Conservation (phyloP, 371 early-diverging fungal species). For the Syncephalastrum racemosum region DNA sequence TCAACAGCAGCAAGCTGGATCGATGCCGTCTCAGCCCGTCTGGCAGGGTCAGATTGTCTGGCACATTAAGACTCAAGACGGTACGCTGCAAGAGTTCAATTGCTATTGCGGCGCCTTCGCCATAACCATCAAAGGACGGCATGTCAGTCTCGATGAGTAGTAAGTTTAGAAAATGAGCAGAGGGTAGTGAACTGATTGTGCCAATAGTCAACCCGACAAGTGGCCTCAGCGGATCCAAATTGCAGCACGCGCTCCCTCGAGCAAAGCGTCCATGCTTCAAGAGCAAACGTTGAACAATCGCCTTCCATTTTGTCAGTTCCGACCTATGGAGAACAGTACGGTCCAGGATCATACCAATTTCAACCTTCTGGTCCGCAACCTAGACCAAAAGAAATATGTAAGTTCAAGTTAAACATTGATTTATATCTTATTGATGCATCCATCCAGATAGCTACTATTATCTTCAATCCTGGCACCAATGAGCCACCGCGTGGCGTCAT, state of each 20-base stretch:
- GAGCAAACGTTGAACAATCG: conserved; percentile 47
- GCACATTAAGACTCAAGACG: conserved; percentile 46
- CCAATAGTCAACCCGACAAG: conserved; percentile 31
- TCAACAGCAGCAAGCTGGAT: conserved; percentile 25
- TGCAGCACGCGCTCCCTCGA: conserved; percentile 44
- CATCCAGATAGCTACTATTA: conserved; percentile 39
- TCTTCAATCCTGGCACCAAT: conserved; percentile 35
- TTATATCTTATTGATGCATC: background rate
- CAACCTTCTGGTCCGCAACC: conserved; percentile 39
- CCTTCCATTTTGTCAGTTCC: conserved; percentile 55
- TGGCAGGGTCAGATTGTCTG: conserved; percentile 64
- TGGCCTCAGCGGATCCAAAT: conserved; percentile 59
- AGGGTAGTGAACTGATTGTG: background rate
- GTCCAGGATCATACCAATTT: conserved; percentile 53
- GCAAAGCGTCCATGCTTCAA: conserved; percentile 35
- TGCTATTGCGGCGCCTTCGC: conserved; percentile 53
- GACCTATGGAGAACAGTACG: conserved; percentile 40
- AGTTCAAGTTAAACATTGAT: conserved; percentile 9
- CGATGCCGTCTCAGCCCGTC: conserved; percentile 37
- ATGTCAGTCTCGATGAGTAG: conserved; percentile 51
- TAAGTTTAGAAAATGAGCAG: conserved; percentile 26
- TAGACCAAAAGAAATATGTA: conserved; percentile 56
- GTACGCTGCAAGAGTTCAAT: conserved; percentile 41
- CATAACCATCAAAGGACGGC: conserved; percentile 36
- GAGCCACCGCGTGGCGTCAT: conserved; percentile 48